phyloP scores from a whole-genome alignment of 2,329 filamentous ascomycete genomes.

The Malbranchea cinnamomea region DNA sequence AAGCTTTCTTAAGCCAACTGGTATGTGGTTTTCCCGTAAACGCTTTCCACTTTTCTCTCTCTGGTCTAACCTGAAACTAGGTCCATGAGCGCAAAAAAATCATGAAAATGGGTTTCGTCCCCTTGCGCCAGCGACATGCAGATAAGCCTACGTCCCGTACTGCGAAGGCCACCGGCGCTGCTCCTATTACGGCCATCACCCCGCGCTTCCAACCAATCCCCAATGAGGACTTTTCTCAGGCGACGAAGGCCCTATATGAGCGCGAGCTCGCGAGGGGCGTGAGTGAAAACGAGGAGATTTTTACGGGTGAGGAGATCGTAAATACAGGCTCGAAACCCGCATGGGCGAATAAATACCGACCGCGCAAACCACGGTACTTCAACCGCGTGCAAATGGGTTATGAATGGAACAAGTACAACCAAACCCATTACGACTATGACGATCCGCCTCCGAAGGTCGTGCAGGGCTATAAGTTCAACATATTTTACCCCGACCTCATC shows the following conservation, averaged over 20 bases:
- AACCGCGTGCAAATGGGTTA: slow-evolving; percentile 98
- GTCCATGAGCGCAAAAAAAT: slow-evolving; percentile 44
- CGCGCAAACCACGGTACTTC: slow-evolving; percentile 90
- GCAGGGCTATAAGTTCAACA: slow-evolving; percentile 98
- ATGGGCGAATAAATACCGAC: slow-evolving; percentile 74
- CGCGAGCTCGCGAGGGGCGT: slow-evolving; percentile 84
- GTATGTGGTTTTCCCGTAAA: slow-evolving; percentile 20
- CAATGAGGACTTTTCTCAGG: slow-evolving; percentile 71
- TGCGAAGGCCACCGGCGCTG: slow-evolving; percentile 27
- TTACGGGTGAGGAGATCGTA: slow-evolving; percentile 75
- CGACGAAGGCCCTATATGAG: slow-evolving; percentile 79
- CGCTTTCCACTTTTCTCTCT: neutral
- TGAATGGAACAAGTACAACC: slow-evolving; percentile 99
- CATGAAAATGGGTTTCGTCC: slow-evolving; percentile 52
- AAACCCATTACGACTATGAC: slow-evolving; percentile 97
- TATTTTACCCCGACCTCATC: slow-evolving; percentile 95
- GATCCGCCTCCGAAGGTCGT: slow-evolving; percentile 96
- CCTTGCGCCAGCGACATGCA: slow-evolving; percentile 34
- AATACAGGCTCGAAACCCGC: slow-evolving; percentile 48
- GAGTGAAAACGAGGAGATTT: slow-evolving; percentile 89
- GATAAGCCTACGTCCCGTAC: slow-evolving; percentile 21
- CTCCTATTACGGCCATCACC: slow-evolving; percentile 33
- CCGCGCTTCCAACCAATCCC: slow-evolving; percentile 54
- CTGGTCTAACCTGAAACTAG: slow-evolving; percentile 15
- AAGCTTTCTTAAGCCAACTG: slow-evolving; percentile 41